Evolutionary conservation across 148 eudicot genomes (phyloP).

Genomic region (Vaccinium darrowii): DNA sequence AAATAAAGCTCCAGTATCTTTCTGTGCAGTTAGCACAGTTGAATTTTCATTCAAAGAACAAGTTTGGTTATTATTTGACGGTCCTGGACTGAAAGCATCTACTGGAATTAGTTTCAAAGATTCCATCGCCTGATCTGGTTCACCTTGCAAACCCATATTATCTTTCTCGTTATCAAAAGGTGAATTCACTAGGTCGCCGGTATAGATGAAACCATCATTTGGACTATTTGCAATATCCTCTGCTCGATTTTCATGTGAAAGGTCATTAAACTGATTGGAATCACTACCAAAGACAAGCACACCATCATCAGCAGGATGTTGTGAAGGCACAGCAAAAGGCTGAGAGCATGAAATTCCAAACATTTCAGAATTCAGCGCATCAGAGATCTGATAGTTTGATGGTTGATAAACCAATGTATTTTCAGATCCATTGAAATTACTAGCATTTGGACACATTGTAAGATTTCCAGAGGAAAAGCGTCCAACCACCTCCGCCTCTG

Average conservation of each 20-base stretch:
- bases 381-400: conserved; percentile 45
- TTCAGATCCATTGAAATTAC: conserved; percentile 31
- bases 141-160: conserved; percentile 30
- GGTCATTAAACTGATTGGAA: conserved; percentile 31
- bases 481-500: conserved; percentile 27
- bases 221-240: conserved; percentile 34
- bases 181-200: conserved; percentile 25
- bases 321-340: conserved; percentile 30
- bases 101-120: conserved; percentile 47
- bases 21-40: conserved; percentile 25
- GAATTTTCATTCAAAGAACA: conserved; percentile 33
- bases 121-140: conserved; percentile 32
- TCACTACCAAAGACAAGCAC: conserved; percentile 20
- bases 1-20: conserved; percentile 61
- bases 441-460: conserved; percentile 26
- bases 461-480: conserved; percentile 25
- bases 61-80: conserved; percentile 32
- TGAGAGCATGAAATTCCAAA: conserved; percentile 41
- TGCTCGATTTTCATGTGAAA: conserved; percentile 32
- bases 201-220: conserved; percentile 33
- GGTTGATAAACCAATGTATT: conserved; percentile 38
- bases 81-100: conserved; percentile 43
- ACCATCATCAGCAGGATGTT: conserved; percentile 30
- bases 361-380: conserved; percentile 28
- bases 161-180: conserved; percentile 26